Evolutionary conservation across 2,329 filamentous ascomycete genomes (phyloP).

Genomic region (Scedosporium apiospermum): DNA sequence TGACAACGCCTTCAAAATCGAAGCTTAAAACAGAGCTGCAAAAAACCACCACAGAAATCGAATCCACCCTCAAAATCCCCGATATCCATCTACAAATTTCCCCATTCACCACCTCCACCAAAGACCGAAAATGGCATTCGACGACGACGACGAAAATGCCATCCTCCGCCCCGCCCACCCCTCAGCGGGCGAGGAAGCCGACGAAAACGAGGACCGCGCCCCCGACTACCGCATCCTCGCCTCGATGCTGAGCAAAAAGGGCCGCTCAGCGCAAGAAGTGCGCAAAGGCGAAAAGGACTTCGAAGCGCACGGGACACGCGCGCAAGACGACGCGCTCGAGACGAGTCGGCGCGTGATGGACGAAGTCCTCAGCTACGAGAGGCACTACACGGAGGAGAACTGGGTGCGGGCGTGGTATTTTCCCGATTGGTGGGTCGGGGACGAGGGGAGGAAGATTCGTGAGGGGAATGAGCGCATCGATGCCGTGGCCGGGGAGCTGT

Average conservation of each 20-base stretch:
- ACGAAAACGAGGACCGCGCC: constrained; percentile 63
- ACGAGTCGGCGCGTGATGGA: constrained; percentile 83
- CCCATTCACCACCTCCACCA: not conserved
- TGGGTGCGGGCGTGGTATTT: constrained; percentile 66
- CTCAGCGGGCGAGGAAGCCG: constrained; percentile 16
- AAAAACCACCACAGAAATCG: not conserved
- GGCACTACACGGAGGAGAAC: constrained; percentile 61
- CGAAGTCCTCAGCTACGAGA: constrained; percentile 68
- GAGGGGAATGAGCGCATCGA: constrained; percentile 14
- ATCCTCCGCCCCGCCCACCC: constrained; percentile 11
- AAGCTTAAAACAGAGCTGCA: not conserved
- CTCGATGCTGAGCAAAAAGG: constrained; percentile 39
- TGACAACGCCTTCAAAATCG: not conserved
- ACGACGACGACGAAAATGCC: constrained; percentile 35
- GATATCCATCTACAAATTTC: not conserved
- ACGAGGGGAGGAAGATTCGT: constrained; percentile 11
- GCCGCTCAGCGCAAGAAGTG: constrained; percentile 54
- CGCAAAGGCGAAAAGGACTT: constrained; percentile 97
- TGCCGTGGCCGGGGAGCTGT: constrained; percentile 14
- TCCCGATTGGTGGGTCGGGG: constrained; percentile 42
- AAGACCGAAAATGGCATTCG: constrained; percentile 25
- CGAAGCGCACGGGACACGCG: constrained; percentile 78
- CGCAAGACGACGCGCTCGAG: constrained; percentile 70
- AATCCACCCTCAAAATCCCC: not conserved
- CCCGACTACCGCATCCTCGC: constrained; percentile 77